phyloP scores from a whole-genome alignment of 371 early-diverging fungal species.

The Mucor lusitanicus region DNA sequence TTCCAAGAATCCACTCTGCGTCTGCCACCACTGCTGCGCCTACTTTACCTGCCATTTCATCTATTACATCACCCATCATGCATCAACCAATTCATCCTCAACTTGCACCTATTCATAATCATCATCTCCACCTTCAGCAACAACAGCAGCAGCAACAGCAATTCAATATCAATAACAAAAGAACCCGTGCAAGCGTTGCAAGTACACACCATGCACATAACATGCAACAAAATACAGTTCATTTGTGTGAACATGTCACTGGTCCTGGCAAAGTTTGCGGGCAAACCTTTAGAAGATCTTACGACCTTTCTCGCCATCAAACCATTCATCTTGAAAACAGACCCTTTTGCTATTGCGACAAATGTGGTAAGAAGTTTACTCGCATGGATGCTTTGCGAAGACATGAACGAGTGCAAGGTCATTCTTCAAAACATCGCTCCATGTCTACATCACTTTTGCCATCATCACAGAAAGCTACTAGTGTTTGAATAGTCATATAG shows the following conservation, averaged over 20 bases:
- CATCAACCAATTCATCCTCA: conserved; percentile 6
- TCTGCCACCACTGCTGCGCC: conserved; percentile 6
- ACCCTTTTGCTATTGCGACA: conserved; percentile 43
- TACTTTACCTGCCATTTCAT: conserved; percentile 23
- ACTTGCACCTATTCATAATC: conserved; percentile 26
- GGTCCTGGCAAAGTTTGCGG: conserved; percentile 36
- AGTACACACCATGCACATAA: conserved; percentile 3
- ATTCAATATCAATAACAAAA: background rate
- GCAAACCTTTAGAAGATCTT: conserved; percentile 46
- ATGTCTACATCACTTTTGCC: conserved; percentile 7
- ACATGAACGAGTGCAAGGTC: conserved; percentile 50
- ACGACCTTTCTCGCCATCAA: conserved; percentile 50
- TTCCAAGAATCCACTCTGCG: background rate
- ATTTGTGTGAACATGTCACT: conserved; percentile 36
- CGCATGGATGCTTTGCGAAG: conserved; percentile 52
- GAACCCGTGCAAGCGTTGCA: background rate
- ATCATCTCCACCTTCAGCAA: conserved; percentile 12
- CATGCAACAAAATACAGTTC: conserved; percentile 2
- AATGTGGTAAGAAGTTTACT: conserved; percentile 51
- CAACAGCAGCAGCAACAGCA: background rate
- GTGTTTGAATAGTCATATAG: background rate
- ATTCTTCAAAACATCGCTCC: conserved; percentile 18
- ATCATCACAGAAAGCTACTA: background rate
- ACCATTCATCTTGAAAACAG: conserved; percentile 48
- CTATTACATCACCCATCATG: conserved; percentile 14